Base-by-base conservation (phyloP, 192 early-diverging fungal genomes). In the Podila clonocystis region DNA sequence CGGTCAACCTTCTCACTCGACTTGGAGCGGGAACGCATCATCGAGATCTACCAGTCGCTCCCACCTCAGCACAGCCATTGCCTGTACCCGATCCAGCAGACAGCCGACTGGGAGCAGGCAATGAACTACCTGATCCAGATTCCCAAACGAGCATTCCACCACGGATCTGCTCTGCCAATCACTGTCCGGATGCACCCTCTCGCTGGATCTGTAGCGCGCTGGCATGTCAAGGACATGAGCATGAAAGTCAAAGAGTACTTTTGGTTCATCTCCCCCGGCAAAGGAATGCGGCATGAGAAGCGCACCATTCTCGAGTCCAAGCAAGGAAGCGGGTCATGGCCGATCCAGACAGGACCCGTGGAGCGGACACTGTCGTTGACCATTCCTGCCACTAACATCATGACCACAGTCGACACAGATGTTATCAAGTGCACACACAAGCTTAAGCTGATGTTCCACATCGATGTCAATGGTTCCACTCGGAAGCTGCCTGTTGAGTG, bases 161-260 rank as follows among this genome's bases (percentile, higher is more conserved):
- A 79, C 24, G 76, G 76, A 3, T 41, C 76, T 7, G 30, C 62
- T 50, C 61, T 79, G 17, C 76, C 76, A 13, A 64, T 79, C 50
- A 72, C 66, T 5, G 58, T 79, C 30, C 30, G 61, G 24, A 67
- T 79, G 65, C 62, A 45, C 2, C 76, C 69, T 3, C n/a, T 79
- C 7, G 49, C 49, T 2, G 66, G 76, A 2, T 20, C 26, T 2
- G 61, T 52, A 1, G 70, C 76, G 20, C 68, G 70, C 1, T 79
- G 76, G 76, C 50, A 64, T 12, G 76, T 79, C 36, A 72, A 63
- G 45, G 61, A 68, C 20, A 68, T 79, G 76, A 29, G 49, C 52
- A 68, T 79, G 24, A 70, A 72, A 24, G 36, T 79, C 66, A 79
- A 79, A 65, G 76, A 79, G 24, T 79, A 79, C 63, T 68, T 79